Conservation (phyloP, 352 stramenopile genomes). For the Phytophthora sp. region DNA sequence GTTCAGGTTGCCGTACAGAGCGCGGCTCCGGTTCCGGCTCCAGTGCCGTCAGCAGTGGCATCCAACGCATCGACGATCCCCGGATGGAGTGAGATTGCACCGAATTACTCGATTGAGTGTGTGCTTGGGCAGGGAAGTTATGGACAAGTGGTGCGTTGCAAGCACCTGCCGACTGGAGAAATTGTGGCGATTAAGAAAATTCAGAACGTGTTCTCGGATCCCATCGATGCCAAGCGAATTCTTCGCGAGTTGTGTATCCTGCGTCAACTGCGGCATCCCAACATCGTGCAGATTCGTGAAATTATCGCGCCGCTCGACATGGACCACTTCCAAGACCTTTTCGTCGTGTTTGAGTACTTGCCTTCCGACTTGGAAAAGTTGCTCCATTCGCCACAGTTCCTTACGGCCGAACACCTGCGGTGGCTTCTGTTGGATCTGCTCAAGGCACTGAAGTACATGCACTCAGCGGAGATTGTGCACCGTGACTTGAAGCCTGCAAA, state of each 20-base stretch:
- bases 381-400: conserved; percentile 84
- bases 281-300: conserved; percentile 89
- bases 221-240: conserved; percentile 89
- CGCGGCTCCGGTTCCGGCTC: conserved; percentile 19
- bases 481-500: conserved; percentile 90
- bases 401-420: conserved; percentile 83
- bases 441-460: conserved; percentile 92
- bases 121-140: conserved; percentile 88
- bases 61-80: conserved; percentile 81
- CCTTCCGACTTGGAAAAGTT: conserved; percentile 87
- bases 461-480: conserved; percentile 89
- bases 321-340: conserved; percentile 79
- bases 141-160: conserved; percentile 87
- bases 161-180: conserved; percentile 87
- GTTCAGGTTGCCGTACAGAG: conserved; percentile 25
- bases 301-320: conserved; percentile 85
- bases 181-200: conserved; percentile 92
- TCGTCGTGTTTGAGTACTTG: conserved; percentile 88
- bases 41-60: conserved; percentile 21
- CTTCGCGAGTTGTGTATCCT: conserved; percentile 85
- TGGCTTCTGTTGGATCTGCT: conserved; percentile 87
- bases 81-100: conserved; percentile 83
- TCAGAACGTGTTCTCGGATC: conserved; percentile 89
- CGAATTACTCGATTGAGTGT: conserved; percentile 86
- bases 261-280: conserved; percentile 82